phyloP scores from a whole-genome alignment of 164 flowering plant genomes.

The Platanus orientalis region DNA sequence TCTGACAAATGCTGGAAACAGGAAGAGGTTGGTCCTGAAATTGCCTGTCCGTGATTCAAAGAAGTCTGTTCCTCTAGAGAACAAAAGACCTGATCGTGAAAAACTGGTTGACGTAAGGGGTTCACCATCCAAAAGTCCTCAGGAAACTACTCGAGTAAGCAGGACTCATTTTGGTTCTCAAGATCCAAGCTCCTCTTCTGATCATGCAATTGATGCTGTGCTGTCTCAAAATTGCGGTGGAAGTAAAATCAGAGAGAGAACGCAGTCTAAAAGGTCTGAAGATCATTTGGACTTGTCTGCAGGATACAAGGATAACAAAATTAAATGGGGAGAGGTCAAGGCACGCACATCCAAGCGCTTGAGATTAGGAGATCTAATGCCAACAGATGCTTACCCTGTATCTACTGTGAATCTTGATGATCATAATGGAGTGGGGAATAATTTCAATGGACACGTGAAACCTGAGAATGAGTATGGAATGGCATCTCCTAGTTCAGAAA shows the following conservation, averaged over 20 bases:
- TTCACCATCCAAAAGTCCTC: conserved; percentile 37
- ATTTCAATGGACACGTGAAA: conserved; percentile 20
- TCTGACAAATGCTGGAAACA: conserved; percentile 33
- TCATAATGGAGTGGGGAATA: conserved; percentile 16
- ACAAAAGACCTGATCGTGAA: conserved; percentile 6
- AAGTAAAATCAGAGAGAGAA: conserved; percentile 12
- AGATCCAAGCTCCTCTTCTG: conserved; percentile 22
- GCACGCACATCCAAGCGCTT: conserved; percentile 77
- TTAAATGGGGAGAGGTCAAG: conserved; percentile 85
- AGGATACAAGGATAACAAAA: conserved; percentile 41
- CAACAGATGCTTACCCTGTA: conserved; percentile 23
- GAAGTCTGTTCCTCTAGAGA: conserved; percentile 25
- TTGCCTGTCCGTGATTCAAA: conserved; percentile 57
- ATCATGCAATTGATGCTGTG: conserved; percentile 10
- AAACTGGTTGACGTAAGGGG: conserved; percentile 23
- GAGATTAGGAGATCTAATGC: conserved; percentile 41
- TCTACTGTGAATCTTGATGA: conserved; percentile 18
- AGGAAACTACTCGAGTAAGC: conserved; percentile 19
- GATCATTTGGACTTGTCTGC: conserved; percentile 30
- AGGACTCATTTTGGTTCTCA: conserved; percentile 14
- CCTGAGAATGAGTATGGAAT: conserved; percentile 21
- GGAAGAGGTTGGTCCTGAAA: conserved; percentile 64
- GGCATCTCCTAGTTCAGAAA: conserved; percentile 14
- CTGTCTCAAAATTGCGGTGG: conserved; percentile 11
- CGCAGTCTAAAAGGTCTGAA: conserved; percentile 17